Conservation (phyloP, 495 filamentous ascomycete species). For the Lasiosphaeria miniovina region DNA sequence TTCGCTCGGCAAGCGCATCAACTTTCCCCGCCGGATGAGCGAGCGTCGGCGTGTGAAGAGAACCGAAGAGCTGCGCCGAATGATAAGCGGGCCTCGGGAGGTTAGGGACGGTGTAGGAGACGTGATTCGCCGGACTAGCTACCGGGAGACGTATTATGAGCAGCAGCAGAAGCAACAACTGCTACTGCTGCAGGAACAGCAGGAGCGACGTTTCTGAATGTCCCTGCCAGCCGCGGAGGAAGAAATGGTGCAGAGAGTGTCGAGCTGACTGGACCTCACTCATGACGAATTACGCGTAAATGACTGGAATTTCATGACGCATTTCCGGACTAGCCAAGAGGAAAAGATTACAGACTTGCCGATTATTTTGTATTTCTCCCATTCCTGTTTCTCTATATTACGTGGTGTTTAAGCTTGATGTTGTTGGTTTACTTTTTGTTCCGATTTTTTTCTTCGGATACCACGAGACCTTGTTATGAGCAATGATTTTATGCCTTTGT, state of each 20-base stretch:
- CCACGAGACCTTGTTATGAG: no score
- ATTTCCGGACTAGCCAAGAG: not conserved
- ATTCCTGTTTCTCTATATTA: constrained; percentile 6
- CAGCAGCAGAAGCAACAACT: constrained; percentile 8
- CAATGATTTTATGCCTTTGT: no score
- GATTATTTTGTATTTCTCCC: constrained; percentile 18
- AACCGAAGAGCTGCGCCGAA: constrained; percentile 62
- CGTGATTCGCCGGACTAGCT: constrained; percentile 41
- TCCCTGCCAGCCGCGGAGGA: not conserved
- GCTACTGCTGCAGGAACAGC: constrained; percentile 4
- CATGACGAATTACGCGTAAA: constrained; percentile 1
- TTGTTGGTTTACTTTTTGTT: no score
- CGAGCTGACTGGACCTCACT: not conserved
- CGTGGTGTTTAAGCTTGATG: no score
- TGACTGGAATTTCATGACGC: constrained; percentile 1
- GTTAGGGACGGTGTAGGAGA: constrained; percentile 53
- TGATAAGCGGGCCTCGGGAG: constrained; percentile 55
- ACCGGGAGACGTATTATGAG: constrained; percentile 18
- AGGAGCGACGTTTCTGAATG: constrained; percentile 3
- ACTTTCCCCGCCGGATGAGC: constrained; percentile 53
- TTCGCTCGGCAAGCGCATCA: constrained; percentile 37
- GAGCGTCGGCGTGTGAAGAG: constrained; percentile 63
- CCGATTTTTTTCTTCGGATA: no score
- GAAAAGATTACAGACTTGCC: not conserved
- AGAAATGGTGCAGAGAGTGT: not conserved